Base-by-base conservation (phyloP, 2,329 filamentous ascomycete genomes). In the Pseudofabraea citricarpa region DNA sequence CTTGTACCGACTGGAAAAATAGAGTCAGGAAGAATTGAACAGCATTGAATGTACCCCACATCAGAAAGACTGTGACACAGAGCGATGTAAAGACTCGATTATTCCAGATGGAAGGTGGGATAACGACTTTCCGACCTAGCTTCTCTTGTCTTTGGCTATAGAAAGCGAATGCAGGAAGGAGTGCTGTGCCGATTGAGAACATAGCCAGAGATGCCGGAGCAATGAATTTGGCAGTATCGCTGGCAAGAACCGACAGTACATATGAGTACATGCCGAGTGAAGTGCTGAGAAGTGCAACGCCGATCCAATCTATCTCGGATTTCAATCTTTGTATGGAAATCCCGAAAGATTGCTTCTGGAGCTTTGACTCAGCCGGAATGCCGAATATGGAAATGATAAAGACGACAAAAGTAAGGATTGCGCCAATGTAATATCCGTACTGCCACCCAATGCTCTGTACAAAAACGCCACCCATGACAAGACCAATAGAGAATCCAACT, bases 291-390 rank as follows among this genome's bases (percentile, higher is more conserved):
- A 77, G 61, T 0, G 63, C 18, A 6, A 70, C 71, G 0, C 74
- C 74, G 24, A 74, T 54, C 75, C 74, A 79, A 47, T 79, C 75
- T 33, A 79, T 72, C 4, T 75, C 69, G 2, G 38, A 45, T 16
- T 42, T 45, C n/a, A 55, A 26, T 16, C 52, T 43, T 4, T 23
- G 7, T 7, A 46, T 7, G 3, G 47, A 37, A 7, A 32, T 36
- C 5, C 42, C 18, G 12, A 44, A 36, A 8, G 53, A 47, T 21
- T 50, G 46, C 7, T 39, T 27, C 29, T 43, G 33, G 3, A 23
- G 19, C 2, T 19, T 18, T 2, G 39, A 18, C 8, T 55, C 52
- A 5, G 22, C 19, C 1, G 52, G 53, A 38, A 56, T 46, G 3
- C 39, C 44, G 18, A 48, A 51, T 8, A 53, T 46, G n/a, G 48